Base-by-base conservation (phyloP, 129 eudicot species). In the Tanacetum coccineum region DNA sequence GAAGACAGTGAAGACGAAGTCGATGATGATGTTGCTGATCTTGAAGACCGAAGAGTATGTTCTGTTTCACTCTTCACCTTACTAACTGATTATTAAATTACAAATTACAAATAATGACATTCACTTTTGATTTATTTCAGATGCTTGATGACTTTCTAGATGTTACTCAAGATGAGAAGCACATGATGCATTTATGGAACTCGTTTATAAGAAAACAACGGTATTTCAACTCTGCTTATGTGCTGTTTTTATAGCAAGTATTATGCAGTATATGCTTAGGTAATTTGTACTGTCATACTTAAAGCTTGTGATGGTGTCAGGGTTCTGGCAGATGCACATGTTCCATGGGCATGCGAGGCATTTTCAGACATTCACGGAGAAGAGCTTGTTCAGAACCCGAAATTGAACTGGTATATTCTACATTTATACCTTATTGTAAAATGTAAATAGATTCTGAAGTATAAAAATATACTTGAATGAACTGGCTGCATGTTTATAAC, bases 1-100 rank as follows among this genome's bases (percentile, higher is more conserved):
- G 88, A 79, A 42, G 99, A 94, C 62, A 94, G 99, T 76, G 99
- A 94, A 76, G 99, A 94, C 75, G 99, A 94, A 80, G 94, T 94
- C 25, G 99, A 94, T 74, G 97, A 94, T 67, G 99, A 94, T 78
- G 97, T 94, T 25, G 97, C 93, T 15, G 95, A 89, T 81, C 74
- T 94, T 68, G 99, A 94, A 80, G 99, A 94, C 72, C 81, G 90
- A 75, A 83, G 94, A 85, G 99, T 94, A 79, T 69, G 88, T 61
- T 65, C 39, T 66, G 40, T 58, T 56, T 77, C 42, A 36, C 2
- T 36, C 9, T 36, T 21, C 7, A 21, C 49, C 55, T 2, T 14
- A 70, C 1, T 50, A 40, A 28, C 19, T 61, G 14, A 57, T 57
- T 36, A 8, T 13, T 18, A 42, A 36, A 54, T 40, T 19, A 17